phyloP scores from a whole-genome alignment of 225 moss, liverwort and hornwort species.

The Sphagnum contortum region DNA sequence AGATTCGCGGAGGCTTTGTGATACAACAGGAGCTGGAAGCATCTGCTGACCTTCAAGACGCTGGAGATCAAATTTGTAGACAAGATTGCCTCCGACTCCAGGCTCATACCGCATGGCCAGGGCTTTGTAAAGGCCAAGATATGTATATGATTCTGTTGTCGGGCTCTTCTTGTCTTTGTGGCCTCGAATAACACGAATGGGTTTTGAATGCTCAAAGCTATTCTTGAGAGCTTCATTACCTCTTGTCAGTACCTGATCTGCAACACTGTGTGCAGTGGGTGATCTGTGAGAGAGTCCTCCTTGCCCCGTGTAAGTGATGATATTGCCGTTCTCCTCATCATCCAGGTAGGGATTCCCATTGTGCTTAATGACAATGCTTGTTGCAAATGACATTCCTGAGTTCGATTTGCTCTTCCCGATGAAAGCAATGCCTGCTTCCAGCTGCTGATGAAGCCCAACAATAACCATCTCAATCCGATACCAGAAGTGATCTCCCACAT shows the following conservation, averaged over 20 bases:
- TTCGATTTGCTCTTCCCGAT: conserved; percentile 3
- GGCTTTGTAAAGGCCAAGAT: conserved; percentile 8
- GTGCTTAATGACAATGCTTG: conserved; percentile 10
- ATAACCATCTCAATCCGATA: conserved; percentile 10
- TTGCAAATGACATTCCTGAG: conserved; percentile 6
- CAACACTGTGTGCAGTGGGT: not conserved
- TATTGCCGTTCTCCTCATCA: conserved; percentile 4
- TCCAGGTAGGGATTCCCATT: conserved; percentile 3
- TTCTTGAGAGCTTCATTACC: conserved; percentile 10
- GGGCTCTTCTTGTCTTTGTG: conserved; percentile 3
- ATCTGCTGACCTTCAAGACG: conserved; percentile 4
- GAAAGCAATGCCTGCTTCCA: conserved; percentile 6
- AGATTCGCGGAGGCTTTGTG: no score
- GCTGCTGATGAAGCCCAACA: conserved; percentile 9
- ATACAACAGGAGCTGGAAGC: no score
- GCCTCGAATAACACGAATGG: conserved; percentile 5
- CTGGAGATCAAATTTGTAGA: conserved; percentile 6
- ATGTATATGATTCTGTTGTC: conserved; percentile 7
- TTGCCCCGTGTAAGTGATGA: conserved; percentile 10
- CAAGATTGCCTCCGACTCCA: conserved; percentile 2
- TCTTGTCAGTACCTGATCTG: conserved; percentile 7
- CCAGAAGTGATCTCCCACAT: conserved; percentile 5
- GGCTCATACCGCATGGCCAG: conserved; percentile 7
- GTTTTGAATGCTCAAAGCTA: conserved; percentile 5
- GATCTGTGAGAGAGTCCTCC: not conserved